A percentile compares a stretch with the other conserved stretches of the same genome.
Conservation (phyloP, 176 grass and related monocot genomes). For the Rhynchospora breviuscula region DNA sequence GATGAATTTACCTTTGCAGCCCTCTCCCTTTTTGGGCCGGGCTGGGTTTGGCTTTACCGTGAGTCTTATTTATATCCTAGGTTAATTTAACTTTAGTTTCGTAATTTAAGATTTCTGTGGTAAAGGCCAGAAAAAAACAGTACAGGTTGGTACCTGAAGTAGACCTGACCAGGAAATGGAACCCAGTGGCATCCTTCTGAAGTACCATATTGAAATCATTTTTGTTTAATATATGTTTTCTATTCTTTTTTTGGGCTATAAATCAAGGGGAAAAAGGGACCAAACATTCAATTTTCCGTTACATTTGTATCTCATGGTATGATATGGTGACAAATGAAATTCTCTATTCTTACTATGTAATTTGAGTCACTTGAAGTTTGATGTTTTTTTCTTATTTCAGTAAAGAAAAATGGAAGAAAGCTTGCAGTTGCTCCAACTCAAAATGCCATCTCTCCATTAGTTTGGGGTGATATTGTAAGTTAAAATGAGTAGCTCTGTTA, state of each 20-base stretch:
- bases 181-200: background rate
- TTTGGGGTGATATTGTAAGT: slow-evolving; percentile 86
- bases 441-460: slow-evolving; percentile 83
- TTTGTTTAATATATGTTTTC: background rate
- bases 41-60: slow-evolving; percentile 92
- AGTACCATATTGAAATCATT: background rate
- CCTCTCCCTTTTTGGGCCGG: slow-evolving; percentile 50
- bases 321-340: background rate
- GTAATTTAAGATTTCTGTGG: background rate
- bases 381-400: slow-evolving; percentile 33
- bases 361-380: background rate
- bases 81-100: background rate
- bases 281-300: background rate
- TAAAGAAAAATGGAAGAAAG: slow-evolving; percentile 57
- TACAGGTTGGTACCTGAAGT: background rate
- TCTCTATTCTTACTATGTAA: background rate
- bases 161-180: background rate
- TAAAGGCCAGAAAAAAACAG: background rate
- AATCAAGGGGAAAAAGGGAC: background rate
- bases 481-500: slow-evolving; percentile 6
- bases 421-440: slow-evolving; percentile 59
- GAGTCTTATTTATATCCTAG: slow-evolving; percentile 32
- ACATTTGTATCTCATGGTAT: background rate
- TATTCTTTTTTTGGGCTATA: background rate
- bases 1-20: slow-evolving; percentile 66